These are phyloP conservation scores for Royoungia palumana DNA, from an alignment of 768 basidiomycete genomes.

Conservation along the genomic window DNA sequence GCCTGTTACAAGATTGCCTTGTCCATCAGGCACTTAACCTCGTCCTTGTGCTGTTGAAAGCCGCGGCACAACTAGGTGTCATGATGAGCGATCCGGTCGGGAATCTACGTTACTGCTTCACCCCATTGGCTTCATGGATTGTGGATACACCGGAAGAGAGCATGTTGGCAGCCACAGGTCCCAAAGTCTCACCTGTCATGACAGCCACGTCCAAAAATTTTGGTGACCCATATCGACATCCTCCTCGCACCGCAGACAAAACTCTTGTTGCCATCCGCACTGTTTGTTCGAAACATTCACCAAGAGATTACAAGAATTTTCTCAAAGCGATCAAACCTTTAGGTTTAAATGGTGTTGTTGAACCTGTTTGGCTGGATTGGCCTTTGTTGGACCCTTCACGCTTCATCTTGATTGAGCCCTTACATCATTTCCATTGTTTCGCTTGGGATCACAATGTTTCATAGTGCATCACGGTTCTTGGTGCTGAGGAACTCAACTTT, in stretches of 20 bases:
- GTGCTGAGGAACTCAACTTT: slow-evolving; percentile 33
- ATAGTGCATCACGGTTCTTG: too few species aligned
- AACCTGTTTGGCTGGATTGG: not conserved
- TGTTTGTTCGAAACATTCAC: not conserved
- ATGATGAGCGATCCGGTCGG: not conserved
- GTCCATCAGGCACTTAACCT: too few species aligned
- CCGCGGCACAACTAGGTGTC: not conserved
- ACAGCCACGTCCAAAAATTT: slow-evolving; percentile 29
- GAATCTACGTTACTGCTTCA: not conserved
- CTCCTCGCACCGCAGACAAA: slow-evolving; percentile 12
- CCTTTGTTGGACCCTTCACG: not conserved
- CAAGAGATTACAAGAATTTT: not conserved
- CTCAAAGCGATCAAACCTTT: not conserved
- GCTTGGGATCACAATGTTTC: too few species aligned
- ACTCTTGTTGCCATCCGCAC: not conserved
- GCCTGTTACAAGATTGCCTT: not conserved
- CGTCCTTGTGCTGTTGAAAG: not conserved
- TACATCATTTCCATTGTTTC: not conserved
- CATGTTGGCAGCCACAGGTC: not conserved
- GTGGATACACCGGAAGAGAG: not conserved
- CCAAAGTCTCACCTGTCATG: slow-evolving; percentile 31
- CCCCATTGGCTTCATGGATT: not conserved
- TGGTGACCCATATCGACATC: slow-evolving; percentile 29
- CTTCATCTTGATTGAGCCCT: not conserved
- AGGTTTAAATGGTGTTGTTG: not conserved